These are phyloP conservation scores for Sambucus nigra DNA, from an alignment of 129 eudicot genomes.

Conservation along the genomic window DNA sequence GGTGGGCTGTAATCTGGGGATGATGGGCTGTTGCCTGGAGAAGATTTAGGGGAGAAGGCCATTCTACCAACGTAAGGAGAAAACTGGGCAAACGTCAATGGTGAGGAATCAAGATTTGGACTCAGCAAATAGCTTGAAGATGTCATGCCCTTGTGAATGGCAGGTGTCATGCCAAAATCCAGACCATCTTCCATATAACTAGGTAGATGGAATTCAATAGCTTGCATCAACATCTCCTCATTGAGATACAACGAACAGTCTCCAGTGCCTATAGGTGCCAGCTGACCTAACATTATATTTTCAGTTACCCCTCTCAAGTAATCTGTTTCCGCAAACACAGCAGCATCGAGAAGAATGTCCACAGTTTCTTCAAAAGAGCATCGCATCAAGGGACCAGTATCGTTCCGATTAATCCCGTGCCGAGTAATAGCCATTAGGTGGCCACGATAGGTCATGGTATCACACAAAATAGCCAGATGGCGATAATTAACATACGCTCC, in stretches of 20 bases:
- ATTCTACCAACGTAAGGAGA: conserved; percentile 44
- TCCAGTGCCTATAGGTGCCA: conserved; percentile 55
- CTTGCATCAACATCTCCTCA: conserved; percentile 46
- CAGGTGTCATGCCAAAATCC: conserved; percentile 51
- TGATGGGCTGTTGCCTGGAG: conserved; percentile 37
- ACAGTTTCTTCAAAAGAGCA: conserved; percentile 58
- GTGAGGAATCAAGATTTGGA: conserved; percentile 39
- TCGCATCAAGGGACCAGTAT: conserved; percentile 53
- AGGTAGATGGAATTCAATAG: conserved; percentile 40
- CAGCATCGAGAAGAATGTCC: conserved; percentile 55
- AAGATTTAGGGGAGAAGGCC: conserved; percentile 40
- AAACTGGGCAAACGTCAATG: conserved; percentile 35
- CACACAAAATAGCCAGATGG: conserved; percentile 49
- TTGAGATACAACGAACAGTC: conserved; percentile 34
- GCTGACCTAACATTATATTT: conserved; percentile 51
- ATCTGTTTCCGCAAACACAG: conserved; percentile 47
- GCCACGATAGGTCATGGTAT: conserved; percentile 57
- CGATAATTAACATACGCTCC: conserved; percentile 52
- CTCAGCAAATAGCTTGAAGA: conserved; percentile 39
- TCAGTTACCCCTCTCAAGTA: conserved; percentile 41
- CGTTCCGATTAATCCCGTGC: conserved; percentile 48
- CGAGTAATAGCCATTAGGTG: conserved; percentile 58
- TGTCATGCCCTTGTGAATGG: conserved; percentile 34
- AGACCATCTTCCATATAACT: conserved; percentile 46
- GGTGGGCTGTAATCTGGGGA: conserved; percentile 31